phyloP scores from a whole-genome alignment of 176 grass and related monocot genomes.

The Eragrostis curvula region DNA sequence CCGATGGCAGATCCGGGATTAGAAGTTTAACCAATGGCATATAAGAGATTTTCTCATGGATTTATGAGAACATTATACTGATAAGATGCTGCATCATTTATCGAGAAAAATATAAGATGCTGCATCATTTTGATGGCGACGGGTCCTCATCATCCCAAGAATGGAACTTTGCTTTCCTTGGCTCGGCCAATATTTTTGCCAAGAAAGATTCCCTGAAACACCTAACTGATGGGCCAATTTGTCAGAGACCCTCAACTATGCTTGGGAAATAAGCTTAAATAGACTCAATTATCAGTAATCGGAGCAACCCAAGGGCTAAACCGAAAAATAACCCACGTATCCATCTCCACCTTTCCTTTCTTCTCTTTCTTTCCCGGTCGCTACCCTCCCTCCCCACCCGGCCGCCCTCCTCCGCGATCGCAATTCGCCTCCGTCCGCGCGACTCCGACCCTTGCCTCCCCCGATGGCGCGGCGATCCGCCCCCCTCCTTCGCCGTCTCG shows the following conservation, averaged over 20 bases:
- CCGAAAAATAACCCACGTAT: neutral
- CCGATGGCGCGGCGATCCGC: constrained; percentile 75
- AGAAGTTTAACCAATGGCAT: no score
- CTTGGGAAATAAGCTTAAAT: constrained; percentile 3
- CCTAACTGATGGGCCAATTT: neutral
- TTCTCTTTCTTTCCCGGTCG: neutral
- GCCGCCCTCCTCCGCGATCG: constrained; percentile 43
- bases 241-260: neutral
- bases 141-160: no score
- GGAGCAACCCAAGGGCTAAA: neutral
- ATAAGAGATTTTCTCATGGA: no score
- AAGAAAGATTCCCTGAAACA: neutral
- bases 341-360: neutral
- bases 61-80: neutral
- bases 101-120: no score
- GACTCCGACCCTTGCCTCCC: neutral
- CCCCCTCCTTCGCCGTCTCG: constrained; percentile 61
- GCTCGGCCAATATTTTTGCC: neutral
- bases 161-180: neutral
- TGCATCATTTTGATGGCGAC: neutral
- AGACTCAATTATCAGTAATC: neutral
- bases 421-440: constrained; percentile 37
- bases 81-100: neutral
- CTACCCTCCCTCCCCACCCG: neutral
- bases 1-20: no score